phyloP scores from a whole-genome alignment of 2,329 filamentous ascomycete species.

The Magnaporthiopsis rhizophila region DNA sequence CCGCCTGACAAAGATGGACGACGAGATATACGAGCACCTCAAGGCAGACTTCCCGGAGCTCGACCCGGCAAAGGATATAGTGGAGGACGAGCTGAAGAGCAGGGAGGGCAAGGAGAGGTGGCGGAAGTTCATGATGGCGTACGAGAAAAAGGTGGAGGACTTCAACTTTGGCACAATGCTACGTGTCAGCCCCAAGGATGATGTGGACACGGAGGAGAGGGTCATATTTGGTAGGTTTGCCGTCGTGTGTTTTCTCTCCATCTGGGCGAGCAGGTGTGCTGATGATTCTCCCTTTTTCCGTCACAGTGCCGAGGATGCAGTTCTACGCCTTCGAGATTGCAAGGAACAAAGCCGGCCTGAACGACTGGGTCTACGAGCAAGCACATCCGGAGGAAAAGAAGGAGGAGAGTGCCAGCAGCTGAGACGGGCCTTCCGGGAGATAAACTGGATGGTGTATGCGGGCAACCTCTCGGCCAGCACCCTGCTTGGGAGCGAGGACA shows the following conservation, averaged over 20 bases:
- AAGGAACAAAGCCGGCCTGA: constrained; percentile 74
- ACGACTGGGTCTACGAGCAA: constrained; percentile 95
- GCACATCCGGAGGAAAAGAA: constrained; percentile 50
- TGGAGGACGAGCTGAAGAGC: constrained; percentile 97
- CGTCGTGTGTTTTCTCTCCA: neutral
- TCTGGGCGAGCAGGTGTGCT: constrained; percentile 1
- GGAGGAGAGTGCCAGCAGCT: neutral
- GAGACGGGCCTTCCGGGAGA: neutral
- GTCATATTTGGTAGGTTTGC: constrained; percentile 65
- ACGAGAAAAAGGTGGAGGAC: constrained; percentile 92
- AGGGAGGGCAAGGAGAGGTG: constrained; percentile 89
- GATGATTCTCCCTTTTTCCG: constrained; percentile 10
- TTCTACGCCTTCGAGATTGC: constrained; percentile 48
- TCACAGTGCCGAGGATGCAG: constrained; percentile 45
- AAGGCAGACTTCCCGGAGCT: constrained; percentile 86
- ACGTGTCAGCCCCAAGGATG: constrained; percentile 64
- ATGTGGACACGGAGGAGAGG: constrained; percentile 82
- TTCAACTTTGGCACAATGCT: constrained; percentile 98
- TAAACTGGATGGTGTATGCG: neutral
- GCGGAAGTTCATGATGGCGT: constrained; percentile 88
- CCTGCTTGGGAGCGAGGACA: too few relatives aligned
- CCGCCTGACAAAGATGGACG: constrained; percentile 86
- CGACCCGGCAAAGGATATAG: constrained; percentile 68
- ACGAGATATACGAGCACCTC: constrained; percentile 90
- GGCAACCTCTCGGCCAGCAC: neutral